Conservation (phyloP, 306 rosid species). For the Fragaria vesca region DNA sequence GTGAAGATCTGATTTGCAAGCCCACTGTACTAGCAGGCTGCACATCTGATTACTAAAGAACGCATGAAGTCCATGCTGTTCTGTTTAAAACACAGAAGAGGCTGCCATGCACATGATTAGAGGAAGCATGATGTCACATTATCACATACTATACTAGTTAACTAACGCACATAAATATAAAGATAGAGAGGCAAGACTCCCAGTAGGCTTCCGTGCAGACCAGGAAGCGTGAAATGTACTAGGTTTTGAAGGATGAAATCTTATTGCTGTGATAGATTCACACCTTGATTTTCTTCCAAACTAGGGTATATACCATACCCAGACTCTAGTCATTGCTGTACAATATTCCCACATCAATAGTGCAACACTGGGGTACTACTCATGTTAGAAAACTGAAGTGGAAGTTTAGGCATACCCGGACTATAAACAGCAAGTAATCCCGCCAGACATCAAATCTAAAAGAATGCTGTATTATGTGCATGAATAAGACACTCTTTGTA, state of each 20-base stretch:
- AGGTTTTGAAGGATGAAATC: not conserved
- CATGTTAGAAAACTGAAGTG: not conserved
- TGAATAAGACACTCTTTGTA: slow-evolving; percentile 36
- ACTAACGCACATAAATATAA: not conserved
- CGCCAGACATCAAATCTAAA: slow-evolving; percentile 52
- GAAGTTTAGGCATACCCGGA: slow-evolving; percentile 49
- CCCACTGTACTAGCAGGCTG: not conserved
- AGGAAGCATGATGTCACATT: not conserved
- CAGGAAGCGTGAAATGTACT: not conserved
- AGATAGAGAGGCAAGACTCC: not conserved
- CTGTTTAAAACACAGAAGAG: not conserved
- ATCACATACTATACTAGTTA: not conserved
- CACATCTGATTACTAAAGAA: not conserved
- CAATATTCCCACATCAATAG: not conserved
- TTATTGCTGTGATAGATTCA: not conserved
- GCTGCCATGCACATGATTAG: not conserved
- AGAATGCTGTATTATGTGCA: slow-evolving; percentile 64
- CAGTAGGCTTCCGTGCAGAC: not conserved
- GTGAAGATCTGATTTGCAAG: not conserved
- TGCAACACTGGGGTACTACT: not conserved
- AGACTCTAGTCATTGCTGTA: too few relatives aligned
- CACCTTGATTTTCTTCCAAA: not conserved
- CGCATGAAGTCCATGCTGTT: not conserved
- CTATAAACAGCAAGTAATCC: slow-evolving; percentile 39
- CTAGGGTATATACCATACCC: not conserved